These are phyloP conservation scores for Ogataea glucozyma DNA, from an alignment of 805 yeast species.

Conservation along the genomic window DNA sequence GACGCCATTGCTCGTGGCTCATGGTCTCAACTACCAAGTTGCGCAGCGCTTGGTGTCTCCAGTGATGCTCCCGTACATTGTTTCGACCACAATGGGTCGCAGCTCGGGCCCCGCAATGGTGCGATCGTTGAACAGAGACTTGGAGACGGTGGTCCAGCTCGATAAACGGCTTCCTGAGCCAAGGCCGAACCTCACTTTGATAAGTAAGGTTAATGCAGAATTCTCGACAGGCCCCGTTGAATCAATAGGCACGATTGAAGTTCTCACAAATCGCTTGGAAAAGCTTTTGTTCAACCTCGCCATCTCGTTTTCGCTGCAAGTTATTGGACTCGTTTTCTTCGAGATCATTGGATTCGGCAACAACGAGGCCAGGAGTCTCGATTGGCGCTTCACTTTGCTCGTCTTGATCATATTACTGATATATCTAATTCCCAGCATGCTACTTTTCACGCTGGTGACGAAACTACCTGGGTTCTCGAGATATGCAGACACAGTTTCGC, in stretches of 20 bases:
- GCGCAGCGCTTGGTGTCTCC: conserved; percentile 20
- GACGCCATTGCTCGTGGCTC: conserved; percentile 15
- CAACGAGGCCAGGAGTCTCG: conserved; percentile 30
- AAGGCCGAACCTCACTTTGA: conserved; percentile 1
- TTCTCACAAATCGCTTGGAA: not conserved
- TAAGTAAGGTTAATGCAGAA: not conserved
- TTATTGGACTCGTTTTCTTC: conserved; percentile 31
- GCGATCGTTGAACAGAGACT: conserved; percentile 13
- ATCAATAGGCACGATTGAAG: not conserved
- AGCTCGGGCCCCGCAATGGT: conserved; percentile 8
- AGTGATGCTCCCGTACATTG: conserved; percentile 15
- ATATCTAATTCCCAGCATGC: conserved; percentile 44
- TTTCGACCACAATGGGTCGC: conserved; percentile 7
- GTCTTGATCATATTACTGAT: conserved; percentile 41
- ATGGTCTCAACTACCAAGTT: conserved; percentile 21
- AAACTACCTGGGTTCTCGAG: conserved; percentile 11
- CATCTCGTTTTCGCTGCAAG: conserved; percentile 30
- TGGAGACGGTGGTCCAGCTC: conserved; percentile 11
- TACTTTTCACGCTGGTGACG: conserved; percentile 12
- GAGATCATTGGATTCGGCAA: conserved; percentile 31
- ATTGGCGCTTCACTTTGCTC: conserved; percentile 43
- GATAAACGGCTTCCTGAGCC: conserved; percentile 6
- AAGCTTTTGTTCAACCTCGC: conserved; percentile 25
- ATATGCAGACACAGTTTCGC: conserved; percentile 1
- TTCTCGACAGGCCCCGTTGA: not conserved